Conservation (phyloP, 2,329 filamentous ascomycete species). For the Aspergillus pseudoglaucus region DNA sequence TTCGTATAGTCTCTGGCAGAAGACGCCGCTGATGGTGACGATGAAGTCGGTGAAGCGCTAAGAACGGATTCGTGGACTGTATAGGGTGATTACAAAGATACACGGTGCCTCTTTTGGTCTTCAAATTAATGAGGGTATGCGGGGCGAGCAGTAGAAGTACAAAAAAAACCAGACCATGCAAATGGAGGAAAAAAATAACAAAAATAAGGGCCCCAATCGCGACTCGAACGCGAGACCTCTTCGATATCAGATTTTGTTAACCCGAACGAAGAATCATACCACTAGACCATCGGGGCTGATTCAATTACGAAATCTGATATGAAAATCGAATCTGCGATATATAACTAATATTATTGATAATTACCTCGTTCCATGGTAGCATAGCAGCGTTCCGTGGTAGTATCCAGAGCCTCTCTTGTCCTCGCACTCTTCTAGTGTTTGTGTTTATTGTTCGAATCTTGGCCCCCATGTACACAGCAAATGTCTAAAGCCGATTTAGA, state of each 20-base stretch:
- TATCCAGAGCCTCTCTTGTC: too few species aligned
- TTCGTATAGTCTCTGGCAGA: constrained; percentile 3
- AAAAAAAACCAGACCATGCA: background rate
- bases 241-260: background rate
- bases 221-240: background rate
- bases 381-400: too few species aligned
- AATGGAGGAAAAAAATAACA: too few species aligned
- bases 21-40: constrained; percentile 1
- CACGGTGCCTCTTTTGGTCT: too few species aligned
- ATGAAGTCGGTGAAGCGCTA: background rate
- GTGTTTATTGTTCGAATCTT: too few species aligned
- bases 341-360: background rate
- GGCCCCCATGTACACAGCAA: too few species aligned
- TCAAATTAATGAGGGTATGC: too few species aligned
- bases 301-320: background rate
- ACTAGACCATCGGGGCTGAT: background rate
- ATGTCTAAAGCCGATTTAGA: too few species aligned
- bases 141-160: background rate
- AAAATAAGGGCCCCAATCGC: background rate
- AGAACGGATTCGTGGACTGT: background rate
- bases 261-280: constrained; percentile 1
- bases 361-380: too few species aligned
- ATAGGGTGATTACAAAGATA: too few species aligned
- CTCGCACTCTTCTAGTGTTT: too few species aligned
- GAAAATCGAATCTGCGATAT: background rate